phyloP scores from a whole-genome alignment of 2,329 filamentous ascomycete genomes.

The Aspergillus uvarum region DNA sequence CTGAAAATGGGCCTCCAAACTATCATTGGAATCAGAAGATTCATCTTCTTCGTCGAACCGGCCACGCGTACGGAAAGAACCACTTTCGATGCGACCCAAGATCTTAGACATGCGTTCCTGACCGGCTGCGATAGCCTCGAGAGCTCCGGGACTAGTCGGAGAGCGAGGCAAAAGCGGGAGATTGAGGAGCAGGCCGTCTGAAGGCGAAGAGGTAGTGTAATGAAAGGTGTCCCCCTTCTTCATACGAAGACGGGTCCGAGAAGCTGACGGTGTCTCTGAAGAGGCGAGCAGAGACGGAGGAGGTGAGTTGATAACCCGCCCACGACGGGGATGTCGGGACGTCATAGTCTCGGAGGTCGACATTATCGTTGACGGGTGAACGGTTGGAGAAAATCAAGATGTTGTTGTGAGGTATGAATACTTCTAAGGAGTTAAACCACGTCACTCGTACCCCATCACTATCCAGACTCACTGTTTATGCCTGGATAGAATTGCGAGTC shows the following conservation, averaged over 20 bases:
- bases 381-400: not conserved
- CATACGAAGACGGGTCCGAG: constrained; percentile 50
- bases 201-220: constrained; percentile 42
- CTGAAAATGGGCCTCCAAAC: constrained; percentile 58
- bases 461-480: not conserved
- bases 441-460: not conserved
- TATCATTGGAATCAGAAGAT: constrained; percentile 59
- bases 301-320: constrained; percentile 33
- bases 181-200: constrained; percentile 42
- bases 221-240: constrained; percentile 69
- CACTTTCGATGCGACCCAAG: constrained; percentile 65
- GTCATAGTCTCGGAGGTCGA: constrained; percentile 13
- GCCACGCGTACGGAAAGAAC: constrained; percentile 48
- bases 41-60: constrained; percentile 54
- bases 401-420: not conserved
- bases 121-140: constrained; percentile 70
- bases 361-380: constrained; percentile 10
- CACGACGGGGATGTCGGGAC: constrained; percentile 25
- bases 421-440: not conserved
- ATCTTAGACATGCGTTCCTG: constrained; percentile 67
- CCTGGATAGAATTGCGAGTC: not conserved
- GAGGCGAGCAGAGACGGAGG: constrained; percentile 31
- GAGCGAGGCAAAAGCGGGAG: constrained; percentile 58
- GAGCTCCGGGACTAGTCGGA: constrained; percentile 54
- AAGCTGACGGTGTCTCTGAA: constrained; percentile 17